Evolutionary conservation across 441 rosid genomes (phyloP).

Genomic region (Mallotus japonicus): DNA sequence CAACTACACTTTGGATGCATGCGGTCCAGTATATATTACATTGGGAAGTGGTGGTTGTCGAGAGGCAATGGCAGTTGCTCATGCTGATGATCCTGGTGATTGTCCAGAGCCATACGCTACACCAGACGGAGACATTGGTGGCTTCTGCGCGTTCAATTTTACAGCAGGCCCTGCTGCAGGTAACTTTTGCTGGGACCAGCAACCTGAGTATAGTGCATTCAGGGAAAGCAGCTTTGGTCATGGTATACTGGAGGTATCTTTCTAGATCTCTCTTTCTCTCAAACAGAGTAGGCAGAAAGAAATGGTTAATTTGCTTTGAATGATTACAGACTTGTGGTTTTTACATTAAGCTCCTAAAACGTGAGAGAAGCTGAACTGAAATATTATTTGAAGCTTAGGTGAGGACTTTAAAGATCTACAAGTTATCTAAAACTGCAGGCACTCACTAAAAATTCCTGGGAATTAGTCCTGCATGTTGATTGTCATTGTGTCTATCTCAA

Average conservation of each 20-base stretch:
- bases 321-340: no score
- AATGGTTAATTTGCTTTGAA: background rate
- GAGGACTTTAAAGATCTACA: no score
- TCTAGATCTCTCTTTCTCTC: slow-evolving; percentile 10
- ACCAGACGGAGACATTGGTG: slow-evolving; percentile 37
- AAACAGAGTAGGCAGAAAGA: background rate
- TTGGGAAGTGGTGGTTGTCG: slow-evolving; percentile 69
- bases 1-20: slow-evolving; percentile 71
- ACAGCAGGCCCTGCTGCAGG: slow-evolving; percentile 60
- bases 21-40: slow-evolving; percentile 70
- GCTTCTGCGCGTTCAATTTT: slow-evolving; percentile 62
- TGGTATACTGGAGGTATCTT: slow-evolving; percentile 69
- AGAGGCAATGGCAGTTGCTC: slow-evolving; percentile 56
- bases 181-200: slow-evolving; percentile 62
- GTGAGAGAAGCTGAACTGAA: no score
- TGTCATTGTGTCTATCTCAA: background rate
- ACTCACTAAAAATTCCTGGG: no score
- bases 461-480: background rate
- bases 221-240: slow-evolving; percentile 91
- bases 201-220: slow-evolving; percentile 85
- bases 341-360: no score
- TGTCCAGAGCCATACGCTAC: slow-evolving; percentile 58
- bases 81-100: slow-evolving; percentile 75
- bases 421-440: no score
- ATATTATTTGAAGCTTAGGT: no score